Base-by-base conservation (phyloP, 441 rosid genomes). In the Capsella rubella region DNA sequence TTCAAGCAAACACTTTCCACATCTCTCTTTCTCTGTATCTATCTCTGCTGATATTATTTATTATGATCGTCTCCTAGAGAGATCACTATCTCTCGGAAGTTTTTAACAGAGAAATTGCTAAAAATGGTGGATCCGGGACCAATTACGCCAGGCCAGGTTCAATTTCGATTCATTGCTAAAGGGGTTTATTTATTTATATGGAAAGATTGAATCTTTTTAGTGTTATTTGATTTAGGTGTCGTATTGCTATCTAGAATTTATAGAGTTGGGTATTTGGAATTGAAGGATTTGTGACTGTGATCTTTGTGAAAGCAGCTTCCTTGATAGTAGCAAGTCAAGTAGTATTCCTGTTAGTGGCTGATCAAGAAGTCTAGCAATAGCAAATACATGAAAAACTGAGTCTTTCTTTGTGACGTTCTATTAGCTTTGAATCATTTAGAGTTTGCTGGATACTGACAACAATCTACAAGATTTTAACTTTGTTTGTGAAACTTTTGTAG, bases 71-170 rank as follows among this genome's bases (percentile, higher is more conserved):
- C 69, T 72, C 12, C 59, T 72, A 66, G 39, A 78, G 59, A 72
- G 58, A 69, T 65, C 72, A 46, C 13, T 69, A 57, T 75, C 64
- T 54, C 52, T 53, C 61, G 0, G 32, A 68, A 61, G 61, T 8
- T 69, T 8, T 9, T 15, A 4, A 32, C 35, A 32, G 45, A 32
- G 14, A 8, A 60, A 13, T 42, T 13, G 46, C 46, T 4, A 42
- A 7, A 53, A 61, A 78, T 78, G 81, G 81, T 73, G 81, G 77
- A 78, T 73, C 78, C 78, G 49, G 81, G 78, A 8, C 74, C 81
- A 9, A 69, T 78, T 73, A 78, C 81, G 43, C 75, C 78, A 65
- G 81, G 81, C 1, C 78, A 73, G 78, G 81, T 78, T 45, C 69
- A 34, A 27, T 46, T 52, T 43, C 8, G 51, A 37, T 46, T 54